Evolutionary conservation across 768 basidiomycete species (phyloP), one percentile per base, ranked within the genome.

Genomic region (Boletus subparvulus): DNA sequence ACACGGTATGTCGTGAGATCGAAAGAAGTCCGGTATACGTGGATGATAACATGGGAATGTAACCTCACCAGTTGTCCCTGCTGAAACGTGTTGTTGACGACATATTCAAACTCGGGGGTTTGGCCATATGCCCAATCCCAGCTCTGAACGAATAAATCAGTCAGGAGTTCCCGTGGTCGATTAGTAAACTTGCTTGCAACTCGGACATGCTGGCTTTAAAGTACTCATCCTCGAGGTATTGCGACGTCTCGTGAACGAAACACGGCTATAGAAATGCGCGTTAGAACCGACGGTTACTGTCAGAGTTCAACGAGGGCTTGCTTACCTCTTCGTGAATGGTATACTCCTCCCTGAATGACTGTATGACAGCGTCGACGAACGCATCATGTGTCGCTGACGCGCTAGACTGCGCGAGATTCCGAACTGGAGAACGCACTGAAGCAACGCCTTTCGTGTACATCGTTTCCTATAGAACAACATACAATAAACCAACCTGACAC

Each of bases 91-190:
- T 67, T 65, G 4, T 63, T 50, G 13, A 83, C 44, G 3, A 75
- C 76, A 65, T 92, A 90, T 8, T 84, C 87, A 69, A 99, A 98
- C 67, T 96, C 90, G 41, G 95, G 94, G 0, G 95, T 96, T 67
- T 95, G 91, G 0, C 95, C 96, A 65, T 85, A 97, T 14, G 82
- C 77, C 94, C 95, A 98, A 21, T 92, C 82, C 97, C 97, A 98
- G 35, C 81, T 86, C 94, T 95, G 63, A 21, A 51, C 26, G n/a
- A 30, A 47, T 17, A 12, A 0, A 42, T 62, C 24, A 48, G n/a
- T 16, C 13, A 32, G 17, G 1, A 43, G 36, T 6, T 39, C 32
- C 24, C 13, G 6, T n/a, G 17, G 11, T 32, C 16, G 36, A 14
- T 7, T 9, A 6, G 26, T 8, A 44, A 41, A 71, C 83, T 35